Evolutionary conservation across 2,329 filamentous ascomycete genomes (phyloP), one percentile per base, ranked within the genome.

Genomic region (Aspergillus ustus): DNA sequence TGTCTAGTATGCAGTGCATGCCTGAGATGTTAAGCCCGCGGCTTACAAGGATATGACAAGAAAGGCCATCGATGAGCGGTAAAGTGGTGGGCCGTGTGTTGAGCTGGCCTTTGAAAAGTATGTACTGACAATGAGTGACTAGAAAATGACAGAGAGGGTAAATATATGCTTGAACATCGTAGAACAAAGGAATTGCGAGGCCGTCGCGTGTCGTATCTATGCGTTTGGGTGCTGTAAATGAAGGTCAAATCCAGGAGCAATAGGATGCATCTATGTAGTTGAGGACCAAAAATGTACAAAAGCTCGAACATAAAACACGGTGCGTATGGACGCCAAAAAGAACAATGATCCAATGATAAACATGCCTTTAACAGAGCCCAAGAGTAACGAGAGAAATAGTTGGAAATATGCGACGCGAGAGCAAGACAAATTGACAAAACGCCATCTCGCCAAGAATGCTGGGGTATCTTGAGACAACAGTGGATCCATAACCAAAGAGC

Each of bases 401-500:
- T 15, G 55, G 19, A 49, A 29, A 29, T 25, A 25, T 25, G 25
- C 25, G 3, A 25, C 25, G 25, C 25, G 6, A 25, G 25, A 25
- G 25, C 25, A 25, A 5, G 25, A 25, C 51, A 53, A 40, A 49
- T 46, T 52, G 51, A 40, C 37, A 44, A 57, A 66, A 65, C 66
- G 63, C 66, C 62, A 60, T 60, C 45, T 49, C 60, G 61, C 61
- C 67, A 29, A 49, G 62, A 66, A 66, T 65, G 68, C 67, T 67
- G 63, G 71, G 73, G 71, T 73, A 73, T 74, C 67, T 64, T 56
- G 57, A 68, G 59, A 62, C 55, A 60, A 62, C 55, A 60, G 56
- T 58, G 28, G 52, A 40, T 52, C 59, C 54, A 62, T 62, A 60
- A 61, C 34, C 54, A 48, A 63, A 48, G 52, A 57, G 25, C 53